phyloP scores from a whole-genome alignment of 1,284 basidiomycete genomes.

The Microbotryum scabiosae region DNA sequence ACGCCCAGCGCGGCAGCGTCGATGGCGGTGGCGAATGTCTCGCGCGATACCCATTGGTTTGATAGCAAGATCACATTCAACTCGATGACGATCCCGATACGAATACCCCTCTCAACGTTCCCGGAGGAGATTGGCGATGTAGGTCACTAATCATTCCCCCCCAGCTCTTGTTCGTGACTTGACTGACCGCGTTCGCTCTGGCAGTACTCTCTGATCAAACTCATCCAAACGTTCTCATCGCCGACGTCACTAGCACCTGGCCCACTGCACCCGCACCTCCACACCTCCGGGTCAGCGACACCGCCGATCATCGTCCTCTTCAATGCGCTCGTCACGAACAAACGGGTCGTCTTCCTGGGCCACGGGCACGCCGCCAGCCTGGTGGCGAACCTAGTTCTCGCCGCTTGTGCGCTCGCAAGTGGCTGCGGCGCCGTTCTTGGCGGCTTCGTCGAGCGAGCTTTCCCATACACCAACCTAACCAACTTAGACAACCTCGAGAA shows the following conservation, averaged over 20 bases:
- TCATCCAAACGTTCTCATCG: constrained; percentile 78
- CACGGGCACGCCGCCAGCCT: constrained; percentile 63
- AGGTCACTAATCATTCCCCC: constrained; percentile 38
- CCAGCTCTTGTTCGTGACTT: constrained; percentile 19
- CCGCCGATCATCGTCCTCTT: constrained; percentile 90
- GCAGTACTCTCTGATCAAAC: constrained; percentile 83
- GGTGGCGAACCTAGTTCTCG: constrained; percentile 81
- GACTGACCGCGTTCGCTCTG: background rate
- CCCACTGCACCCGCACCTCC: constrained; percentile 81
- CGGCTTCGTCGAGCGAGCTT: constrained; percentile 78
- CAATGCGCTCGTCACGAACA: constrained; percentile 87
- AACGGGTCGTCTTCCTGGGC: constrained; percentile 88
- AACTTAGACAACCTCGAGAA: constrained; percentile 82
- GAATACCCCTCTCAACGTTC: constrained; percentile 75
- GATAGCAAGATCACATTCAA: constrained; percentile 75
- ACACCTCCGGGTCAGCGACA: constrained; percentile 80
- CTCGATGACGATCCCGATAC: constrained; percentile 55
- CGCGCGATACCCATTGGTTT: constrained; percentile 78
- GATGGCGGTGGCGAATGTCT: background rate
- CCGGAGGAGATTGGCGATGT: constrained; percentile 94
- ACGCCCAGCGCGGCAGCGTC: too few relatives aligned
- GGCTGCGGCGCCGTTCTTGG: constrained; percentile 79
- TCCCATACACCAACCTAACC: constrained; percentile 85
- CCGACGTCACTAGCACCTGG: constrained; percentile 53
- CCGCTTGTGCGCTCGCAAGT: constrained; percentile 82